Conservation (phyloP, 164 flowering plant species). For the Stephania cephalantha region DNA sequence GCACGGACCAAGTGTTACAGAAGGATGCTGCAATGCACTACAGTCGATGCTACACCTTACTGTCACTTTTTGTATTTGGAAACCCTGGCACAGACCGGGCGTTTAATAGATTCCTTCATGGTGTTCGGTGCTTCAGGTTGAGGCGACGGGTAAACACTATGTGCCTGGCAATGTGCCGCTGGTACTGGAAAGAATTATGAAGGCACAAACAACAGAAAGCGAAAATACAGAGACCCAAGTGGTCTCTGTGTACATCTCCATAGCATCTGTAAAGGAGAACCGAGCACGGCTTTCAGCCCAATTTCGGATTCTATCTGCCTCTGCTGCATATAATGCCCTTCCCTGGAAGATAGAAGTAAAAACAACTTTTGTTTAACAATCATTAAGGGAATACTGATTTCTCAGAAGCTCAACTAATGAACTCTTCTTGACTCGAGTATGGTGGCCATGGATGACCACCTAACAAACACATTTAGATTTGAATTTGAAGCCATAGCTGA, state of each 20-base stretch:
- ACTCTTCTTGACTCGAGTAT: background rate
- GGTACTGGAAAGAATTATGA: conserved; percentile 87
- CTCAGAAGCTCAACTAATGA: background rate
- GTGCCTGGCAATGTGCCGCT: conserved; percentile 49
- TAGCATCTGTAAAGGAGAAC: conserved; percentile 96
- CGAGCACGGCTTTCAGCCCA: conserved; percentile 95
- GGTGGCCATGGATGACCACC: background rate
- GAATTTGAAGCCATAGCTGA: background rate
- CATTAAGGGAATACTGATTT: background rate
- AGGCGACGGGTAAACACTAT: conserved; percentile 14
- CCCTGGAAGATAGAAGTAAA: conserved; percentile 43
- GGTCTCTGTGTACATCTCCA: conserved; percentile 96
- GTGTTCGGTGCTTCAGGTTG: background rate
- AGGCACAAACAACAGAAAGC: conserved; percentile 92
- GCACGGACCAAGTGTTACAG: background rate
- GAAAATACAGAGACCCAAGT: conserved; percentile 96
- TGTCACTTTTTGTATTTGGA: background rate
- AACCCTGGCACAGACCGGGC: conserved; percentile 5
- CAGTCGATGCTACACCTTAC: conserved; percentile 12
- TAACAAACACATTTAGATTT: background rate
- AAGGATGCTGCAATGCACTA: conserved; percentile 17
- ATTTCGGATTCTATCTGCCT: conserved; percentile 89
- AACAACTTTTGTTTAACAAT: conserved; percentile 4
- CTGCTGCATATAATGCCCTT: conserved; percentile 93
- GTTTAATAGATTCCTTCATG: background rate